Evolutionary conservation across 2,329 filamentous ascomycete species (phyloP).

Genomic region (Ophiocordyceps camponoti-leonardi): DNA sequence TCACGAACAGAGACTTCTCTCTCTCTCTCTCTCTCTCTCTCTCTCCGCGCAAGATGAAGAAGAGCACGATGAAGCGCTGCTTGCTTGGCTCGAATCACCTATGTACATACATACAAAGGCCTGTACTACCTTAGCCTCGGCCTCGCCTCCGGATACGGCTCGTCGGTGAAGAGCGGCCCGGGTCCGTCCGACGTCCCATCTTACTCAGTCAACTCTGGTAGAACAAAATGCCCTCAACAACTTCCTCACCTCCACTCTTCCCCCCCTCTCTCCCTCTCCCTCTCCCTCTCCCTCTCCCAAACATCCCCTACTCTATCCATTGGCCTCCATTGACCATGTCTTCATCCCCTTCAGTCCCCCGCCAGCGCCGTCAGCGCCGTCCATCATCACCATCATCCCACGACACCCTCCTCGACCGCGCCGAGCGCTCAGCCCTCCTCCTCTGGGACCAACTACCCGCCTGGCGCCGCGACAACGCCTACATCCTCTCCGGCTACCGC

Average conservation of each 20-base stretch:
- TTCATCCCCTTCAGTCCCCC: background rate
- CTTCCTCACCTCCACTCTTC: background rate
- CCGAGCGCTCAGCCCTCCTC: conserved; percentile 25
- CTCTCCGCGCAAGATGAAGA: too few species aligned
- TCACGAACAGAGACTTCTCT: too few species aligned
- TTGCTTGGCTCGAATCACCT: too few species aligned
- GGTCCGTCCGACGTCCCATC: background rate
- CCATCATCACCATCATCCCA: conserved; percentile 9
- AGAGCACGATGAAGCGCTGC: too few species aligned
- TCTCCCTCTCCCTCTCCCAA: background rate
- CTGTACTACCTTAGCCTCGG: background rate
- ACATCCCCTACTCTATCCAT: background rate
- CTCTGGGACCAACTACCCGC: conserved; percentile 39
- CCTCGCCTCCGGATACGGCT: background rate
- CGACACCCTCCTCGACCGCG: conserved; percentile 12
- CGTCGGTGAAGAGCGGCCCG: background rate
- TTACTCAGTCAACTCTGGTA: background rate
- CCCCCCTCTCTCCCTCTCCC: too few species aligned
- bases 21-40: too few species aligned
- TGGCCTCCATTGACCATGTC: background rate
- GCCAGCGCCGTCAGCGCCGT: background rate
- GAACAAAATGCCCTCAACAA: background rate
- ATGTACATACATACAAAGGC: background rate
- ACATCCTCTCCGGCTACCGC: conserved; percentile 37
- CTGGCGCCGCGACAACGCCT: conserved; percentile 44